phyloP scores from a whole-genome alignment of 768 basidiomycete genomes.

The Lactarius tabidus region DNA sequence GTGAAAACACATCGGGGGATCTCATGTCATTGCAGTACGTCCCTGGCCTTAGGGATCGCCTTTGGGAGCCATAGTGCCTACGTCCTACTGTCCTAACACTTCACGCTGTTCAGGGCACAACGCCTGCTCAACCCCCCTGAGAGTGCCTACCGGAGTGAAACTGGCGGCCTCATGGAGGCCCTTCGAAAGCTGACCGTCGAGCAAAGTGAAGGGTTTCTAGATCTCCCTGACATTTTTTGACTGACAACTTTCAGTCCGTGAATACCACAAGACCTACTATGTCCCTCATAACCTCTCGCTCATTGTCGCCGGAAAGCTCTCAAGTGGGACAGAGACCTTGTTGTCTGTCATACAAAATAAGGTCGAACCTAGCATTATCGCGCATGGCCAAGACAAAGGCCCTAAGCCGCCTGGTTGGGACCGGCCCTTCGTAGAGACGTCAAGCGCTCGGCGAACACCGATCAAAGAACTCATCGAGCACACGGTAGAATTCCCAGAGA shows the following conservation, averaged over 20 bases:
- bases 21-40: slow-evolving; percentile 81
- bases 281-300: slow-evolving; percentile 91
- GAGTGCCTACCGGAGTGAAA: slow-evolving; percentile 94
- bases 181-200: slow-evolving; percentile 80
- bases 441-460: slow-evolving; percentile 57
- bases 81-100: slow-evolving; percentile 15
- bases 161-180: slow-evolving; percentile 92
- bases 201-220: slow-evolving; percentile 56
- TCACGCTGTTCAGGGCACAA: slow-evolving; percentile 52
- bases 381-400: slow-evolving; percentile 69
- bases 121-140: slow-evolving; percentile 72
- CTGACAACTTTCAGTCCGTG: slow-evolving; percentile 55
- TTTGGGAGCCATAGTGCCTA: not conserved
- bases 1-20: slow-evolving; percentile 90
- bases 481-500: slow-evolving; percentile 89
- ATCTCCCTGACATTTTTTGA: slow-evolving; percentile 10
- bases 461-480: slow-evolving; percentile 54
- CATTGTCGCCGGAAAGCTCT: slow-evolving; percentile 83
- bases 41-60: not conserved
- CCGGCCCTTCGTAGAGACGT: slow-evolving; percentile 88
- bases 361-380: slow-evolving; percentile 77
- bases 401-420: slow-evolving; percentile 79
- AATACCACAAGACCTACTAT: slow-evolving; percentile 87
- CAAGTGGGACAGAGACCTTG: slow-evolving; percentile 68
- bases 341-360: slow-evolving; percentile 77